Evolutionary conservation across 2,329 filamentous ascomycete species (phyloP).

Genomic region (Sclerotinia borealis): DNA sequence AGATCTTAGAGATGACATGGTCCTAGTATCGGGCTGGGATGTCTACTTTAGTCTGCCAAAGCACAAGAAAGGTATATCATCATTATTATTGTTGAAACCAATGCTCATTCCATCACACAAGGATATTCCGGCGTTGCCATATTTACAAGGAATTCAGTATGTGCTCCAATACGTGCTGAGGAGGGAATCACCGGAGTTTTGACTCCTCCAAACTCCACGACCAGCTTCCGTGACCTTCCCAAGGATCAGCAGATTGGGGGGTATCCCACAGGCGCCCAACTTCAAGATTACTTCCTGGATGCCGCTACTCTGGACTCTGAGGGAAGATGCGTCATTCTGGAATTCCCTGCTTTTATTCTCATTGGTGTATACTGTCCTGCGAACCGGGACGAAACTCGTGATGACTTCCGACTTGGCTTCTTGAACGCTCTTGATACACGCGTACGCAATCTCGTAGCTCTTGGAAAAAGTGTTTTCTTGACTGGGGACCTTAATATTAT

Average conservation of each 20-base stretch:
- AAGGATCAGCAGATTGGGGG: conserved; percentile 75
- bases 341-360: conserved; percentile 92
- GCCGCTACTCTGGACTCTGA: conserved; percentile 76
- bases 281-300: conserved; percentile 58
- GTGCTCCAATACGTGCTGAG: conserved; percentile 82
- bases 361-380: conserved; percentile 91
- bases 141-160: conserved; percentile 83
- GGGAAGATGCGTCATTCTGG: conserved; percentile 82
- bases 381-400: conserved; percentile 74
- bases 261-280: conserved; percentile 67
- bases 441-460: conserved; percentile 72
- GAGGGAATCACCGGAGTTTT: conserved; percentile 87
- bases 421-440: conserved; percentile 74
- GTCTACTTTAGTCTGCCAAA: conserved; percentile 91
- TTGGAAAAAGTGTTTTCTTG: conserved; percentile 80
- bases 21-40: conserved; percentile 90
- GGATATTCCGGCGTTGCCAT: conserved; percentile 95
- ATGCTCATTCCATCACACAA: conserved; percentile 34
- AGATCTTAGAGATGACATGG: conserved; percentile 91
- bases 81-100: background rate
- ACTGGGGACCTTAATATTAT: conserved; percentile 85
- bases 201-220: conserved; percentile 63
- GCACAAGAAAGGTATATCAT: conserved; percentile 72
- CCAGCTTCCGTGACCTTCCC: conserved; percentile 68
- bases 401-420: conserved; percentile 77